Evolutionary conservation across 2,329 filamentous ascomycete species (phyloP).

Genomic region (Cadophora malorum): DNA sequence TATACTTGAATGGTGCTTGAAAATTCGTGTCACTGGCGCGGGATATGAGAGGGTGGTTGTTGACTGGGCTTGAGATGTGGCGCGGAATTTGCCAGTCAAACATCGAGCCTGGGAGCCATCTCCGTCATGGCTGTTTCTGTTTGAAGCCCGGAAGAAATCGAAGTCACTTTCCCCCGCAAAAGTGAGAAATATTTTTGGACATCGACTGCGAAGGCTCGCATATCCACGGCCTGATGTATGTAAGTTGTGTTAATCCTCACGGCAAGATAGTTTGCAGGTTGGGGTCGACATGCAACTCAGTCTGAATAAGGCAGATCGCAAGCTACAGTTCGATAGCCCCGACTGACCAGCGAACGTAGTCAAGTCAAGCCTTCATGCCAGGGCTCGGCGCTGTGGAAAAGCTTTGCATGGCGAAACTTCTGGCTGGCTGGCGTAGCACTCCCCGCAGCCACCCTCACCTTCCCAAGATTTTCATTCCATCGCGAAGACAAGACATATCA

Average conservation of each 20-base stretch:
- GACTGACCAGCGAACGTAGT: background rate
- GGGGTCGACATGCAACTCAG: background rate
- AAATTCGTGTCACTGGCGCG: background rate
- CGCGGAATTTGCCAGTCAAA: background rate
- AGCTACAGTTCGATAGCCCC: background rate
- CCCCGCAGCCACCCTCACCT: background rate
- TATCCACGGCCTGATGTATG: conserved; percentile 5
- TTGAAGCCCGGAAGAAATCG: background rate
- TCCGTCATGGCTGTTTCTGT: background rate
- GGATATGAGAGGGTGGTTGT: background rate
- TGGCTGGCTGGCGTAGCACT: background rate
- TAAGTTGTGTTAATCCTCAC: background rate
- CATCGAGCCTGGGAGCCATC: background rate
- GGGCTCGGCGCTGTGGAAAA: conserved; percentile 1
- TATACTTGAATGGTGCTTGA: background rate
- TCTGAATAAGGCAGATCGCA: background rate
- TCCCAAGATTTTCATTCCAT: background rate
- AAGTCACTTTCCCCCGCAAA: background rate
- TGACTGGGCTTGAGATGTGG: background rate
- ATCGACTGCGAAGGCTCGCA: background rate
- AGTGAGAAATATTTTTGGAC: background rate
- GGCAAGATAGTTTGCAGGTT: background rate
- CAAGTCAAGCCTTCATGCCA: conserved; percentile 12
- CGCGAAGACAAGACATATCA: background rate
- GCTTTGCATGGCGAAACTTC: conserved; percentile 1